Base-by-base conservation (phyloP, 306 rosid genomes). In the Pachyrhizus erosus region DNA sequence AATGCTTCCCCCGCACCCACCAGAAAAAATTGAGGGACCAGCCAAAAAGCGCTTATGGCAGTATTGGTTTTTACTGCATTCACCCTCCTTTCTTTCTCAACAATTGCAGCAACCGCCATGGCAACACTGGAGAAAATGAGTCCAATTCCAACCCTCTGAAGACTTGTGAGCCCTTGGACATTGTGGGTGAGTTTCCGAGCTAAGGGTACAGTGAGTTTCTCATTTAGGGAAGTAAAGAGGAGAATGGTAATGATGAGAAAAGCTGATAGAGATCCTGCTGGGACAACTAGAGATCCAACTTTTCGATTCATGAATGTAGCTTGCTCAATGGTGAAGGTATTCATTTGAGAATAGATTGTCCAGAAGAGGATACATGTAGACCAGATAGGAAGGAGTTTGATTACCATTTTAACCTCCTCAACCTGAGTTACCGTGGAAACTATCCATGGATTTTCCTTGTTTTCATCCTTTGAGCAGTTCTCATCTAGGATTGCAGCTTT, bases 1-100 rank as follows among this genome's bases (percentile, higher is more conserved):
- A 96, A 96, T 29, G 94, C 98, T 83, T 96, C 97, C 65, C 99
- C 98, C 0, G 99, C 93, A 27, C 99, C 98, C 42, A 93, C 94
- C 5, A 96, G 89, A 70, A 93, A 91, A 79, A 89, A 92, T 84
- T 92, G 99, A 66, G 96, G 99, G n/a, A 96, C 90, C 62, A 96
- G 86, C 99, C 98, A 93, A 90, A 96, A 96, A 31, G 97, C 98
- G 42, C 97, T 88, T 82, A 96, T 84, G 11, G 23, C 14, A 31
- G 78, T 78, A 3, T 75, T 10, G 0, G 87, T 70, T 8, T 58
- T 75, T 0, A 89, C 73, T 9, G 91, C 87, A 7, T 43, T 51
- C 1, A 57, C 65, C 66, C 91, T 91, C 69, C 98, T 86, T 24
- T 89, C 84, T 74, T 73, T 86, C 89, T 96, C 99, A 34, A 92